Base-by-base conservation (phyloP, 2,329 filamentous ascomycete genomes). In the Fusarium anguioides region DNA sequence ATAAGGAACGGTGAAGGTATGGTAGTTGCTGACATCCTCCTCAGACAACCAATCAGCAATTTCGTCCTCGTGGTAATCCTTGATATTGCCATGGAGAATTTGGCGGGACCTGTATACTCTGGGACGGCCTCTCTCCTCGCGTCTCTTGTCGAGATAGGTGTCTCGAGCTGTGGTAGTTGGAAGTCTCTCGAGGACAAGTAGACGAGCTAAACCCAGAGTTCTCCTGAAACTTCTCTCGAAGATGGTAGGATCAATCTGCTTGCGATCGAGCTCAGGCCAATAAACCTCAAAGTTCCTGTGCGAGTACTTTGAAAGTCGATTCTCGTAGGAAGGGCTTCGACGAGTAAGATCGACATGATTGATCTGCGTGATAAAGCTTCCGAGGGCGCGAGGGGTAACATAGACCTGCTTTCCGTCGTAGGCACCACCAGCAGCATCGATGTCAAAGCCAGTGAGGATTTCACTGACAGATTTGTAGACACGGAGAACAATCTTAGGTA, bases 381-480 rank as follows among this genome's bases (percentile, higher is more conserved):
- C 88, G 15, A 97, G 76, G 4, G 93, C 93, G 57, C 93, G 86
- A 3, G 93, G 93, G 4, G 90, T 89, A 23, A 88, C 88, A 73
- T 90, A 96, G 18, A 97, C 92, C 72, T 96, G 91, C 20, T 86
- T 85, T 33, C 93, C 93, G 75, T 96, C 88, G 70, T 91, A 97
- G 5, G 92, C 92, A 23, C 89, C 91, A 63, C 92, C 92, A 1
- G 92, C 91, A 75, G 91, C 94, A 75, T 96, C 93, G 46, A 97
- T 93, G 71, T 96, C 93, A 70, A 97, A 97, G 0, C 93, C 93
- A 5, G 93, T 93, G 23, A 97, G 83, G 33, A 97, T 94, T 75
- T 96, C 92, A 2, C 91, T 90, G 42, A 96, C 80, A 1, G 90
- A 94, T 73, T 93, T 92, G 81, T 97, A 96, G 35, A 96, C 88